These are phyloP conservation scores for Hirsutella minnesotensis DNA, from an alignment of 2,329 filamentous ascomycete species.

Conservation along the genomic window DNA sequence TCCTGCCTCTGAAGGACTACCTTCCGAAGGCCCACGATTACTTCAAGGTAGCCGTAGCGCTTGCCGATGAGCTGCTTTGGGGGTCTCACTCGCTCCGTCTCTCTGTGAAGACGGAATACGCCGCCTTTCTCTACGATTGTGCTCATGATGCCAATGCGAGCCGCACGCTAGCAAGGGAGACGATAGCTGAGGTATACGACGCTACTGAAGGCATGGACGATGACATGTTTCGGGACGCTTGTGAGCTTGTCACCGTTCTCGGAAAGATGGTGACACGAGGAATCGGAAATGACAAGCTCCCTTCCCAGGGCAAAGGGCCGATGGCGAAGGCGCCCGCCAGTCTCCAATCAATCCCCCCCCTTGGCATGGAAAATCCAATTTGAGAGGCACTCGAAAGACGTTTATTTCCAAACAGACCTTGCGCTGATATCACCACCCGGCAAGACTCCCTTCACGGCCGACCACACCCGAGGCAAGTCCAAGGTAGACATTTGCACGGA, in stretches of 20 bases:
- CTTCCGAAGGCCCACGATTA: slow-evolving; percentile 69
- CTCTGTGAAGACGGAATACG: slow-evolving; percentile 83
- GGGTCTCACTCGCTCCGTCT: slow-evolving; percentile 83
- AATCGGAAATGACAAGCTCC: slow-evolving; percentile 24
- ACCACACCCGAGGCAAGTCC: no score
- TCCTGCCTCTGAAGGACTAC: slow-evolving; percentile 71
- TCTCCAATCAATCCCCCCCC: slow-evolving; percentile 11
- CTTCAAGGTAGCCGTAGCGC: slow-evolving; percentile 63
- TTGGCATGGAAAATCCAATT: slow-evolving; percentile 33
- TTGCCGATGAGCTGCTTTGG: slow-evolving; percentile 67
- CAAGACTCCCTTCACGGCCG: no score
- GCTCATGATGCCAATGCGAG: slow-evolving; percentile 69
- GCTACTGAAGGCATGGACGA: slow-evolving; percentile 89
- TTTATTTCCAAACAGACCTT: neutral
- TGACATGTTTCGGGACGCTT: slow-evolving; percentile 87
- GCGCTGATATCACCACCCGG: no score
- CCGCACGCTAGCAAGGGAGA: slow-evolving; percentile 64
- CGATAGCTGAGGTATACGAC: slow-evolving; percentile 84
- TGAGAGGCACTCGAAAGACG: slow-evolving; percentile 10
- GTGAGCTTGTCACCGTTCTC: slow-evolving; percentile 73
- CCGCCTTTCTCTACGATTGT: slow-evolving; percentile 89
- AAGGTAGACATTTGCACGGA: no score
- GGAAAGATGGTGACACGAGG: slow-evolving; percentile 83
- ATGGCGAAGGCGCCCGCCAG: slow-evolving; percentile 14
- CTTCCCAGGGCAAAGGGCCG: slow-evolving; percentile 19